phyloP scores from a whole-genome alignment of 2,329 filamentous ascomycete genomes.

The Exophiala xenobiotica region DNA sequence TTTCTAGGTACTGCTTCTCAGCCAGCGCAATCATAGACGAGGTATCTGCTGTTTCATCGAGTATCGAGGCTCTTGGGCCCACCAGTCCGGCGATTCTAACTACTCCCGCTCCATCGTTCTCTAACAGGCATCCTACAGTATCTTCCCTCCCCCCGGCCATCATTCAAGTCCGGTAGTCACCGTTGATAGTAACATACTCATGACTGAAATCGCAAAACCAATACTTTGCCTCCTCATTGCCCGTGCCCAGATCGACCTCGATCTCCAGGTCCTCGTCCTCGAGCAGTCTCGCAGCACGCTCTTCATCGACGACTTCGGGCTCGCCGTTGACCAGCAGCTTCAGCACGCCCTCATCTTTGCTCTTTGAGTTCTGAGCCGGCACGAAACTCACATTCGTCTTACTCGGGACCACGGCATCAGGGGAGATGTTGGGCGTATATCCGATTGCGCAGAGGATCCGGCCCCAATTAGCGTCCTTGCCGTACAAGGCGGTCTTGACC shows the following conservation, averaged over 20 bases:
- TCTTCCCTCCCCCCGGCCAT: neutral
- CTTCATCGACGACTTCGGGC: conserved; percentile 62
- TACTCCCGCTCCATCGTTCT: no score
- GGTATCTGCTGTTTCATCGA: no score
- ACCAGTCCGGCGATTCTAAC: no score
- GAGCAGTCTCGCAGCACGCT: conserved; percentile 58
- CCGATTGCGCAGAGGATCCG: conserved; percentile 93
- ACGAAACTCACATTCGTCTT: conserved; percentile 62
- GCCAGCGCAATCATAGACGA: no score
- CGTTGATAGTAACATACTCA: conserved; percentile 69
- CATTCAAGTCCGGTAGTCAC: conserved; percentile 61
- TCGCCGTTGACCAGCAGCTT: conserved; percentile 61
- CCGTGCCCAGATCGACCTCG: conserved; percentile 55
- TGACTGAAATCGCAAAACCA: conserved; percentile 70
- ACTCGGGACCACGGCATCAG: conserved; percentile 51
- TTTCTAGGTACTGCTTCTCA: no score
- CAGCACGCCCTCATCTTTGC: conserved; percentile 41
- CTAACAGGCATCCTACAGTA: no score
- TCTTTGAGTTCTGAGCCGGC: conserved; percentile 55
- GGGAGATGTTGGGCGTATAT: conserved; percentile 50
- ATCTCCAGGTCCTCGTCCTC: conserved; percentile 64
- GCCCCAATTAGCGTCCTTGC: conserved; percentile 97
- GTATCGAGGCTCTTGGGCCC: no score
- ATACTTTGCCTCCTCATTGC: conserved; percentile 55
- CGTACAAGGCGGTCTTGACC: conserved; percentile 96